Percentiles rank a stretch among this genome's conserved stretches.
phyloP scores from a whole-genome alignment of 2,329 filamentous ascomycete species.

The Colletotrichum sp. region DNA sequence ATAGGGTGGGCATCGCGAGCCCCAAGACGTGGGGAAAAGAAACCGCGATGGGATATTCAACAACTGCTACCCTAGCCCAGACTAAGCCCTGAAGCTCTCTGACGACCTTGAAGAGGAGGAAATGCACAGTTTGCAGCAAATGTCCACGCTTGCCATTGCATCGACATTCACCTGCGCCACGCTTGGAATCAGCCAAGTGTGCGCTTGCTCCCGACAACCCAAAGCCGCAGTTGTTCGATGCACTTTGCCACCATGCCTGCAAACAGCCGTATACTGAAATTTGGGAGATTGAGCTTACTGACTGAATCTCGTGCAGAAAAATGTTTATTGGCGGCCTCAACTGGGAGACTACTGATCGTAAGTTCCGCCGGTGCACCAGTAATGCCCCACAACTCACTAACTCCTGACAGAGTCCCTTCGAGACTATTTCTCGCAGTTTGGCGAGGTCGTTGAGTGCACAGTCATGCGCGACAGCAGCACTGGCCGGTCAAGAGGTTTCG shows the following conservation, averaged over 20 bases:
- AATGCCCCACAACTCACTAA: slow-evolving; percentile 16
- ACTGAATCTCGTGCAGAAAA: slow-evolving; percentile 67
- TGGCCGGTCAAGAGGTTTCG: slow-evolving; percentile 92
- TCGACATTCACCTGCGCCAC: neutral
- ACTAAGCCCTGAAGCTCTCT: neutral
- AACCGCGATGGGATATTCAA: neutral
- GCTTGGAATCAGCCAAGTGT: neutral
- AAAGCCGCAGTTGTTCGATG: neutral
- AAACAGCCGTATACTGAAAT: neutral
- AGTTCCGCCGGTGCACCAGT: slow-evolving; percentile 38
- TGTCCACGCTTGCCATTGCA: neutral
- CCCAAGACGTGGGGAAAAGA: neutral
- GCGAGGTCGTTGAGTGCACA: slow-evolving; percentile 95
- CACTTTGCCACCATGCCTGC: neutral
- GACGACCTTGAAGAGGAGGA: neutral
- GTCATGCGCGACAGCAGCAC: slow-evolving; percentile 98
- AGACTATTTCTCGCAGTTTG: slow-evolving; percentile 97
- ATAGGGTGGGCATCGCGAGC: neutral
- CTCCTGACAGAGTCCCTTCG: slow-evolving; percentile 80
- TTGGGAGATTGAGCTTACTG: neutral
- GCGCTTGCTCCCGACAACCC: neutral
- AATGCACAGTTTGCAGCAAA: neutral
- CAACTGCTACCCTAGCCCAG: neutral
- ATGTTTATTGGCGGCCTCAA: slow-evolving; percentile 99
- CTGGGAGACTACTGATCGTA: slow-evolving; percentile 99